Evolutionary conservation across 768 basidiomycete genomes (phyloP).

Genomic region (Podaxis carcinomalis): DNA sequence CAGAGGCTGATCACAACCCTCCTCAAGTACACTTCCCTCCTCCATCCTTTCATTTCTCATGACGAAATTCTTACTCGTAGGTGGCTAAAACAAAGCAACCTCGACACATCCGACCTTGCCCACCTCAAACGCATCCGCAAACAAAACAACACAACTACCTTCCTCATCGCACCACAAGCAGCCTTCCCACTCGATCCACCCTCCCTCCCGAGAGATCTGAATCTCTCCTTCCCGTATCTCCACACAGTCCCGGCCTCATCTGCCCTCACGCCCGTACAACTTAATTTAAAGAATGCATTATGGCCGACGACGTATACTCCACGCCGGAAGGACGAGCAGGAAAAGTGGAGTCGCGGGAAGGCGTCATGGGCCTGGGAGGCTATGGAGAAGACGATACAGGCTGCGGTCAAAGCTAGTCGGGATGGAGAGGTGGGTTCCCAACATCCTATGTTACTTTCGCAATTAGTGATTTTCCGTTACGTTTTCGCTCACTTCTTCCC

Average conservation of each 20-base stretch:
- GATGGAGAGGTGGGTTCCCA: conserved; percentile 54
- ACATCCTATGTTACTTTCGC: not conserved
- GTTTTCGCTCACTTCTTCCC: conserved; percentile 2
- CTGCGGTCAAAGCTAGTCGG: conserved; percentile 41
- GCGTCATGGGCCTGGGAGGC: conserved; percentile 75
- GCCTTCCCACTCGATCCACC: conserved; percentile 34
- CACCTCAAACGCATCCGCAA: conserved; percentile 80
- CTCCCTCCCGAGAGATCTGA: conserved; percentile 41
- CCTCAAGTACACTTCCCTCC: conserved; percentile 46
- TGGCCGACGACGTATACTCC: conserved; percentile 87
- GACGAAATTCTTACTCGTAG: conserved; percentile 28
- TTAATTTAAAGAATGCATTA: conserved; percentile 60
- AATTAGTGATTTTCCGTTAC: conserved; percentile 1
- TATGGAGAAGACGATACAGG: conserved; percentile 46
- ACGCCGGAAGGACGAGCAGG: conserved; percentile 59
- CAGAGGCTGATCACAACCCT: conserved; percentile 52
- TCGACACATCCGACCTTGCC: conserved; percentile 58
- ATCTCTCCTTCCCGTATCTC: conserved; percentile 49
- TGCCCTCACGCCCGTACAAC: conserved; percentile 64
- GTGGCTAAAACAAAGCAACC: conserved; percentile 62
- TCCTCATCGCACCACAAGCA: conserved; percentile 43
- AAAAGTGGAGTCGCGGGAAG: conserved; percentile 62
- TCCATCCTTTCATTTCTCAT: not conserved
- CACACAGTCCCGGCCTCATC: conserved; percentile 59
- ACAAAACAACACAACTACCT: conserved; percentile 37